Base-by-base conservation (phyloP, 805 yeast species). In the Candida loeiensis region DNA sequence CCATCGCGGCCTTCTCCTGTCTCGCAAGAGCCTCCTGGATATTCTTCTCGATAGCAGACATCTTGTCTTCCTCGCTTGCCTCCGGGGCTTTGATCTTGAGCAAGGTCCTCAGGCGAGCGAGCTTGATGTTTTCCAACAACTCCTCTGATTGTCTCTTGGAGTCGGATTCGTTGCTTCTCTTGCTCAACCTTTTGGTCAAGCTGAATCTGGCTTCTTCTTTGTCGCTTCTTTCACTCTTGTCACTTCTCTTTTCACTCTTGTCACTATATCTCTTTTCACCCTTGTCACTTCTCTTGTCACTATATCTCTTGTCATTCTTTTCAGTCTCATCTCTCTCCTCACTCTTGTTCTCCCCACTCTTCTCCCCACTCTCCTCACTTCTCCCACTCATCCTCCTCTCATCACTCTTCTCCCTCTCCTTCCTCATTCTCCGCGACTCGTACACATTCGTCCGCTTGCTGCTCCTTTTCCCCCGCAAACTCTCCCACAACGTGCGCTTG, bases 11-110 rank as follows among this genome's bases (percentile, higher is more conserved):
- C n/a, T n/a, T 27, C 31, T 13, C 7, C 16, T 27, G 11, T 18
- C 15, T 31, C 34, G 34, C 34, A 15, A 31, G n/a, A 6, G 34
- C 8, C 34, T 31, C 13, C 21, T 31, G 6, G 34, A 15, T 9
- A n/a, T 31, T 17, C 19, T 16, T 18, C 24, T 21, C 24, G 6
- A 9, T 21, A 6, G 6, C 24, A 6, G 9, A 9, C 24, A 21
- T 21, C 9, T 21, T 21, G 6, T 21, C 24, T 21, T n/a, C n/a
- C n/a, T n/a, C n/a, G n/a, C n/a, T n/a, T 21, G 24, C 24, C 24
- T 21, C 24, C 24, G 24, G 9, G 24, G 24, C 24, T 21, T 9
- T 21, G n/a, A n/a, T n/a, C n/a, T n/a, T n/a, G n/a, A n/a, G n/a
- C n/a, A n/a, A n/a, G n/a, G n/a, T n/a, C n/a, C n/a, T n/a, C n/a